Evolutionary conservation across 2,329 filamentous ascomycete species (phyloP).

Genomic region (Bisporella sp.): DNA sequence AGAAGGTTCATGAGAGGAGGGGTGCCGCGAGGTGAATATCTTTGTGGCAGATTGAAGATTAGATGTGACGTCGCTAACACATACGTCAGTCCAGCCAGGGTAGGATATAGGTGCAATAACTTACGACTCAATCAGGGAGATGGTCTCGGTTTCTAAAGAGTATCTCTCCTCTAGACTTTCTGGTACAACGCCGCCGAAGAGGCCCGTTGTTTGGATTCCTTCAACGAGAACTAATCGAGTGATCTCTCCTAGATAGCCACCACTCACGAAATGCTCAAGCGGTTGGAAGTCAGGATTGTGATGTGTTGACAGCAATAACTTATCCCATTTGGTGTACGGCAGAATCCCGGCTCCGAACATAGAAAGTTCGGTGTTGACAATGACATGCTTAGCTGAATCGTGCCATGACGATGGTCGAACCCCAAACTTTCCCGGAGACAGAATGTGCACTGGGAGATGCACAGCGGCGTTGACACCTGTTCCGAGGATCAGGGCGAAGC

Average conservation of each 20-base stretch:
- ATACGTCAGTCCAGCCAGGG: background rate
- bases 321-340: slow-evolving; percentile 56
- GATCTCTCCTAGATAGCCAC: slow-evolving; percentile 61
- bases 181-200: slow-evolving; percentile 51
- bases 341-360: slow-evolving; percentile 58
- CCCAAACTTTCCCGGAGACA: slow-evolving; percentile 51
- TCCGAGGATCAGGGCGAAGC: slow-evolving; percentile 59
- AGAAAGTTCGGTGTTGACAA: slow-evolving; percentile 60
- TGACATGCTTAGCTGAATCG: slow-evolving; percentile 50
- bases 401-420: slow-evolving; percentile 48
- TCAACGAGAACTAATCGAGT: slow-evolving; percentile 51
- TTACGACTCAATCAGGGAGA: slow-evolving; percentile 48
- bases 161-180: slow-evolving; percentile 45
- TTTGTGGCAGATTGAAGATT: slow-evolving; percentile 30
- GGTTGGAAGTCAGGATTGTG: slow-evolving; percentile 54
- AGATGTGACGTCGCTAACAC: slow-evolving; percentile 2
- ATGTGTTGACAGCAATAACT: slow-evolving; percentile 43
- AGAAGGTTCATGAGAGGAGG: slow-evolving; percentile 36
- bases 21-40: slow-evolving; percentile 44
- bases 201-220: slow-evolving; percentile 45
- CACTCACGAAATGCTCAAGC: slow-evolving; percentile 55
- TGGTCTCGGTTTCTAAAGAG: slow-evolving; percentile 52
- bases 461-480: slow-evolving; percentile 62
- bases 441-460: slow-evolving; percentile 51
- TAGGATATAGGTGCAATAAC: slow-evolving; percentile 17